These are phyloP conservation scores for Alternaria longipes DNA, from an alignment of 2,329 filamentous ascomycete species.

Conservation along the genomic window DNA sequence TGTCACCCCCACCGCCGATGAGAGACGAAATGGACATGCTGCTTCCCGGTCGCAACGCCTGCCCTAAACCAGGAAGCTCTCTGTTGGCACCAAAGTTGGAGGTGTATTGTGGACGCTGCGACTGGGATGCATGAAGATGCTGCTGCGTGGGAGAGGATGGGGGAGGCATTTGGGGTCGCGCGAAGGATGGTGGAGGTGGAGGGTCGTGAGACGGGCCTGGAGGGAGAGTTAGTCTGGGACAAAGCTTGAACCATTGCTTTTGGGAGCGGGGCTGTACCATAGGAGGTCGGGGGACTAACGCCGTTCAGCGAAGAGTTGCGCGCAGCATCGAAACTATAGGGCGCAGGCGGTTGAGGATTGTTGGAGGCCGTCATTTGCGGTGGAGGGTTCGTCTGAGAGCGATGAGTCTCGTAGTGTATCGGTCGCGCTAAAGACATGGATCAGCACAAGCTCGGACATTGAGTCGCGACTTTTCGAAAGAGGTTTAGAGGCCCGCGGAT, in stretches of 20 bases:
- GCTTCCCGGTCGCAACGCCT: slow-evolving; percentile 65
- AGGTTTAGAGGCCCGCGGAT: slow-evolving; percentile 23
- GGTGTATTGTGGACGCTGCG: slow-evolving; percentile 56
- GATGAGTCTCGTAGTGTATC: slow-evolving; percentile 38
- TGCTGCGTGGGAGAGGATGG: slow-evolving; percentile 59
- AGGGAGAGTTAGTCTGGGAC: slow-evolving; percentile 37
- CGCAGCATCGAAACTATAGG: slow-evolving; percentile 54
- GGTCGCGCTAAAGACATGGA: slow-evolving; percentile 39
- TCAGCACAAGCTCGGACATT: slow-evolving; percentile 23
- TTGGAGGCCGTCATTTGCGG: slow-evolving; percentile 47
- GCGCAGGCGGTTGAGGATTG: slow-evolving; percentile 47
- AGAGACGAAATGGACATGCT: slow-evolving; percentile 81
- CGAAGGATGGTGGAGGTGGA: slow-evolving; percentile 55
- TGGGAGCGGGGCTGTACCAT: slow-evolving; percentile 41
- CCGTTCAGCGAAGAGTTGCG: slow-evolving; percentile 56
- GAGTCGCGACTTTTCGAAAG: slow-evolving; percentile 26
- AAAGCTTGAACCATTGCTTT: slow-evolving; percentile 17
- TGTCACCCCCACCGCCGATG: slow-evolving; percentile 66
- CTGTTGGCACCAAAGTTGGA: slow-evolving; percentile 58
- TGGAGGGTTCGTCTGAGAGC: slow-evolving; percentile 42
- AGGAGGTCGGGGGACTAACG: slow-evolving; percentile 45
- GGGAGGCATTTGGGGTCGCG: slow-evolving; percentile 59
- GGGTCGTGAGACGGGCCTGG: slow-evolving; percentile 50
- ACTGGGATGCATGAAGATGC: slow-evolving; percentile 49
- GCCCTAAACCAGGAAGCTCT: slow-evolving; percentile 63